phyloP scores from a whole-genome alignment of 805 yeast genomes.

The Tetrapisispora namnaoensis region DNA sequence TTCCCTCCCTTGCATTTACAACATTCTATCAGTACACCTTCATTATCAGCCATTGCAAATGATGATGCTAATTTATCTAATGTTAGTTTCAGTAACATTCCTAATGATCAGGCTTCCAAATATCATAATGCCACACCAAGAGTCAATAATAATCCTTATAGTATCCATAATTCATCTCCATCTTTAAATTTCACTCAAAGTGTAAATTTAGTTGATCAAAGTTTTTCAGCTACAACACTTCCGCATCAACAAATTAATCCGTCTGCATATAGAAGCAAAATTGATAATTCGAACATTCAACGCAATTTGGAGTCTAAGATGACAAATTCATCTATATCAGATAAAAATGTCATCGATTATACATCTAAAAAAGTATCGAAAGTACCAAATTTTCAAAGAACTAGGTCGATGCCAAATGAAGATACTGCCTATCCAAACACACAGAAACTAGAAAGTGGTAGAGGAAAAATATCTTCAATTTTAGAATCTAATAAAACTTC shows the following conservation, averaged over 20 bases:
- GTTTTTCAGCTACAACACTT: not conserved
- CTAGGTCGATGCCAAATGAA: not conserved
- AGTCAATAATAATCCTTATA: slow-evolving; percentile 1
- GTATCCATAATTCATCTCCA: not conserved
- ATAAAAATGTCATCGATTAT: not conserved
- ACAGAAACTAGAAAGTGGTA: not conserved
- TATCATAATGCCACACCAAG: not conserved
- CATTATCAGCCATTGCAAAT: not conserved
- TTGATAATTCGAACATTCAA: not conserved
- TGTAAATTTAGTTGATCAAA: not conserved
- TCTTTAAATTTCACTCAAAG: not conserved
- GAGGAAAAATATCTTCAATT: slow-evolving; percentile 8
- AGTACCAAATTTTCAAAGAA: not conserved
- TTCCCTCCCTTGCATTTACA: not conserved
- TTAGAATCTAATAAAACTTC: slow-evolving; percentile 5
- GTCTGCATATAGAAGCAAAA: not conserved
- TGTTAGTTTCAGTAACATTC: not conserved
- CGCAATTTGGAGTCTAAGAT: not conserved
- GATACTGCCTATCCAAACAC: not conserved
- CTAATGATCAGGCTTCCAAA: not conserved
- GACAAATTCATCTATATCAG: not conserved
- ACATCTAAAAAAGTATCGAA: too few relatives aligned
- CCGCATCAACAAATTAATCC: not conserved
- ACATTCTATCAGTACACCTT: slow-evolving; percentile 3
- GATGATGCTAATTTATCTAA: not conserved